Evolutionary conservation across 129 eudicot species (phyloP).

Genomic region (Saposhnikovia divaricata): DNA sequence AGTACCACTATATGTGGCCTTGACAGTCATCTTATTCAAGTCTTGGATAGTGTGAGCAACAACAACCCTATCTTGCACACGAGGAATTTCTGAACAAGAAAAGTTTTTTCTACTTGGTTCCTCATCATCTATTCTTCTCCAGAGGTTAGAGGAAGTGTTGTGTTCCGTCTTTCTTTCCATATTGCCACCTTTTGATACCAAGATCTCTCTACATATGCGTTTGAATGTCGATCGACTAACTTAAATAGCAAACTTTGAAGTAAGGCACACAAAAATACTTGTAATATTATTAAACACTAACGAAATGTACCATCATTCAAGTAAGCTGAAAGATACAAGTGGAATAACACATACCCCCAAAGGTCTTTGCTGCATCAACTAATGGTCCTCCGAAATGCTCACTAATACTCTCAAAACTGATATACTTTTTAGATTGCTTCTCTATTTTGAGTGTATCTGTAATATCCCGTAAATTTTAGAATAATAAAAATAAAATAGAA

Average conservation of each 20-base stretch:
- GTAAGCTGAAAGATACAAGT: background rate
- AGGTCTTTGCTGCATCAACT: background rate
- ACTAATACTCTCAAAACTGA: background rate
- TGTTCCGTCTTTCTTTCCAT: background rate
- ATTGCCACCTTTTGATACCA: background rate
- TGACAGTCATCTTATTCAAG: constrained; percentile 13
- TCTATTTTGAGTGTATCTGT: too few species aligned
- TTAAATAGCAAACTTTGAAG: background rate
- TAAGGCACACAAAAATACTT: too few species aligned
- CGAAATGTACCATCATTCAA: too few species aligned
- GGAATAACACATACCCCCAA: background rate
- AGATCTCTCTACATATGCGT: background rate
- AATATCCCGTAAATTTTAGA: too few species aligned
- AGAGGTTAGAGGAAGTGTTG: background rate
- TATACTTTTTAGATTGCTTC: too few species aligned
- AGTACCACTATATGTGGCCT: constrained; percentile 51
- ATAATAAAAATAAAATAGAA: too few species aligned
- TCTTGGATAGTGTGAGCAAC: background rate
- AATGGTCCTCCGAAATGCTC: background rate
- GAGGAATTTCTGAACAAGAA: background rate
- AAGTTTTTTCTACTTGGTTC: background rate
- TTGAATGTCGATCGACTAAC: background rate
- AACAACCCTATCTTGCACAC: background rate
- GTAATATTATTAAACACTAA: too few species aligned
- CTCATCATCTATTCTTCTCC: too few species aligned